A percentile compares a stretch with the other conserved stretches of the same genome.
Evolutionary conservation across 371 early-diverging fungal genomes (phyloP).

Genomic region (Dinochytrium kinnereticum): DNA sequence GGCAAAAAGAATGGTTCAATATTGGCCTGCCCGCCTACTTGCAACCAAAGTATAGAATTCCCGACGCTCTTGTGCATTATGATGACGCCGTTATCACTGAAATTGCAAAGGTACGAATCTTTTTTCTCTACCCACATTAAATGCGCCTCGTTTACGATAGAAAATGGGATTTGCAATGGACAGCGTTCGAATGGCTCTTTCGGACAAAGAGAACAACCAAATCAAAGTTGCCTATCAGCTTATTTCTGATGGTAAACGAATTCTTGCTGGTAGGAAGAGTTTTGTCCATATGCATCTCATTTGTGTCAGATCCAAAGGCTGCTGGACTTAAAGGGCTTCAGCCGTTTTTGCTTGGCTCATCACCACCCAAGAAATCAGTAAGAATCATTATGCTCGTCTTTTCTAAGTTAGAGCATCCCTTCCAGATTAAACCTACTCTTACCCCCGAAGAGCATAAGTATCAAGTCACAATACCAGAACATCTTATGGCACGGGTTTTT

Average conservation of each 20-base stretch:
- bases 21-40: slow-evolving; percentile 89
- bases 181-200: slow-evolving; percentile 72
- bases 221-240: slow-evolving; percentile 95
- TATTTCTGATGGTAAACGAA: slow-evolving; percentile 80
- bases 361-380: slow-evolving; percentile 11
- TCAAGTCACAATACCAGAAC: not conserved
- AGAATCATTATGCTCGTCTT: not conserved
- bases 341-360: not conserved
- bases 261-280: slow-evolving; percentile 60
- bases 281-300: not conserved
- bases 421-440: not conserved
- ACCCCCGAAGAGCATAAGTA: slow-evolving; percentile 7
- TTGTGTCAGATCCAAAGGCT: slow-evolving; percentile 1
- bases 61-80: slow-evolving; percentile 63
- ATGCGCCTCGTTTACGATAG: slow-evolving; percentile 34
- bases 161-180: slow-evolving; percentile 80
- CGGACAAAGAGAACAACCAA: slow-evolving; percentile 82
- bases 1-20: slow-evolving; percentile 88
- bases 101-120: slow-evolving; percentile 61
- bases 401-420: too few relatives aligned
- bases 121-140: not conserved
- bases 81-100: slow-evolving; percentile 80
- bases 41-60: slow-evolving; percentile 66
- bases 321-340: not conserved
- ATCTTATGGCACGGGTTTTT: not conserved